Base-by-base conservation (phyloP, 2,329 filamentous ascomycete genomes). In the Aspergillus persii region DNA sequence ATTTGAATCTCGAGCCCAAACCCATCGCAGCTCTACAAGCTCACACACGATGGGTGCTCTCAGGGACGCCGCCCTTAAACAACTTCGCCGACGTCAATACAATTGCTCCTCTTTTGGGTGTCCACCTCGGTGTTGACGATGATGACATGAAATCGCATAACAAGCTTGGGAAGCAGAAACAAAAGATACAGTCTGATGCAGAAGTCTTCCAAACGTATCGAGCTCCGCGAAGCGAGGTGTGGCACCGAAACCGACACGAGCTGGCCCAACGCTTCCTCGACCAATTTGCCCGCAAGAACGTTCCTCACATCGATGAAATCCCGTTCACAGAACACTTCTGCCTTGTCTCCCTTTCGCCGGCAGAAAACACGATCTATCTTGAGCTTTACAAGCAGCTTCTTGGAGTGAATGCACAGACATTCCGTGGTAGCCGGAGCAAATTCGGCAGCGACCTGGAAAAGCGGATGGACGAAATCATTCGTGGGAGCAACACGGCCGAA, bases 21-120 rank as follows among this genome's bases (percentile, higher is more conserved):
- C 74, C 77, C 0, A 71, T 86, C 4, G 73, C 79, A 6, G 74
- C 73, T 0, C 66, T 88, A 1, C 67, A 78, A 29, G 80, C 83
- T 9, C 74, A 79, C 47, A 84, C 82, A 46, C 81, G 80, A 56
- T 89, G 86, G 86, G 76, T 86, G 6, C 73, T 89, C 2, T 89
- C 86, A 0, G 87, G 84, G 3, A 89, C 87, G 1, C 86, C 87
- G 1, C 77, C 80, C 0, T 67, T 88, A 2, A 77, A 79, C 4
- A 81, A 84, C 56, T 87, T 87, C 64, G 79, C 81, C 1, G 84
- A 87, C 61, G 76, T 89, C 8, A 84, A 86, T 54, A 79, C 78
- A 15, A 84, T 88, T 58, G 84, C 85, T 0, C 74, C 74, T 1
- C 80, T 88, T 15, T 68, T 89, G 2, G 80, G 81, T 1, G 72